Evolutionary conservation across 1,284 basidiomycete species (phyloP), one percentile per base, ranked within the genome.

Genomic region (Quambalaria eucalypti): DNA sequence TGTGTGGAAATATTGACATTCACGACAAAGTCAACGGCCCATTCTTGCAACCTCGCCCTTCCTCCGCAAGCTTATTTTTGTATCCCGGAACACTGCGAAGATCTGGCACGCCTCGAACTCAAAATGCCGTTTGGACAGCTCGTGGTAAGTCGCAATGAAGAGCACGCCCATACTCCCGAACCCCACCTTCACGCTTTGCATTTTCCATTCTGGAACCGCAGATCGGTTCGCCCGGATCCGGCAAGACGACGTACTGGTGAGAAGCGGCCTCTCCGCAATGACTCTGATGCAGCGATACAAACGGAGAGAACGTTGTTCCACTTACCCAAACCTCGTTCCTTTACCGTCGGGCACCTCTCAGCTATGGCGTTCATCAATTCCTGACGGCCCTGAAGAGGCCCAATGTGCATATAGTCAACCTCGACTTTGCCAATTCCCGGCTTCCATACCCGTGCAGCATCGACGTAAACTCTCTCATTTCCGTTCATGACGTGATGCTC

Each of bases 391-490:
- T 56, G 16, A 25, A 28, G 7, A 12, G 55, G 12, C 50, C 50
- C 1, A 46, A 46, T 46, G 86, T 96, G 38, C 82, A 86, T 48
- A 81, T 98, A 60, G 85, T 98, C 62, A 98, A 98, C 78, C 83
- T 98, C 52, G 95, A 98, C 74, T 93, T 95, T 0, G 95, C 95
- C 21, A 93, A 95, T 69, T 85, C 90, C 57, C 79, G 80, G 48
- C n/a, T 21, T 4, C 86, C 90, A 19, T 99, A 98, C 76, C 88
- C 90, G 31, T 91, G 90, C 69, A 84, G 86, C 0, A 81, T 99
- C 66, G 85, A 88, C 73, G 87, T 98, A 57, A 82, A 87, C 0
- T 84, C 84, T 0, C 83, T 98, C 56, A 88, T 98, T 68, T 90
- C 87, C 0, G 83, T 98, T 25, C 80, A 86, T 50, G 87, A 90